Evolutionary conservation across 768 basidiomycete genomes (phyloP), one percentile per base, ranked within the genome.

Genomic region (Suillus americanus): DNA sequence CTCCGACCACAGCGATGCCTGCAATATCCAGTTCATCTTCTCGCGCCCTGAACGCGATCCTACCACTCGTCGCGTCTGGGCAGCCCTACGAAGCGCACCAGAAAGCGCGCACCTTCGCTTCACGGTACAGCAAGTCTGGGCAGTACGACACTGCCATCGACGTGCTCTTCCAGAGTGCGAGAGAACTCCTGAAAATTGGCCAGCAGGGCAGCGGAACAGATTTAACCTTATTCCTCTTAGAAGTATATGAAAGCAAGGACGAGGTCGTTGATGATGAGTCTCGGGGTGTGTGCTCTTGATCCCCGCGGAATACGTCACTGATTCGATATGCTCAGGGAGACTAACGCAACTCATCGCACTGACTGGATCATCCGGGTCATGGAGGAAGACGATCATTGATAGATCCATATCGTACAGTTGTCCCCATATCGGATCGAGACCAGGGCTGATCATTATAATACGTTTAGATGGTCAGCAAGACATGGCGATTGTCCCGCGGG

Each of bases 1-100:
- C 18, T 46, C 20, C 64, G 45, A 45, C 69, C 60, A 23, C 65
- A 63, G 64, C 43, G 23, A 78, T 76, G 75, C 68, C 75, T 10
- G 12, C 65, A n/a, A 37, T 66, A 20, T 65, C 70, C 61, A 51
- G 71, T 7, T 79, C 87, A 20, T 88, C 89, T 40, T 77, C 87
- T 37, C 83, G 85, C 65, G 92, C 92, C 54, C 80, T 94, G 14
- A 86, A 85, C 66, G 91, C 90, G 12, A 93, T 91, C 68, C 79
- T 90, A 64, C 93, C 87, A 13, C 84, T 89, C 57, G 89, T 95
- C 60, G 75, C 83, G 6, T 80, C 82, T 12, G 86, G 89, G 12
- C 93, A 95, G 41, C 77, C 84, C 16, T 97, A 97, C 75, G 94
- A 95, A 66, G 96, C 96, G 0, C 97, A 98, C 71, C 96, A 98